A percentile compares a stretch with the other conserved stretches of the same genome.
Conservation (phyloP, 306 rosid species). For the Hippophae rhamnoides region DNA sequence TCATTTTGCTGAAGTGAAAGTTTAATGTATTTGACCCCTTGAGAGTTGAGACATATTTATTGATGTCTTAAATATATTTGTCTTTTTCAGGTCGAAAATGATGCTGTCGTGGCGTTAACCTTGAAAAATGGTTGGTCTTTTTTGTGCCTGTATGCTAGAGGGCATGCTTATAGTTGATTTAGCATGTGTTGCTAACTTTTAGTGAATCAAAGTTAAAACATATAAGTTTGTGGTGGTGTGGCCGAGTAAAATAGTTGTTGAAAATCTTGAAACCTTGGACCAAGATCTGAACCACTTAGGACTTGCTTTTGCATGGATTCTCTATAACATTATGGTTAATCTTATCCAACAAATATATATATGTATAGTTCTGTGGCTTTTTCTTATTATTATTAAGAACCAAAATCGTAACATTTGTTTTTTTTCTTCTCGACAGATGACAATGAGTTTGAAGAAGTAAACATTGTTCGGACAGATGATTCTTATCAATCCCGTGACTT, state of each 20-base stretch:
- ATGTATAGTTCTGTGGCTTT: too few species aligned
- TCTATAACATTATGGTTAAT: too few species aligned
- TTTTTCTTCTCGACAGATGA: slow-evolving; percentile 44
- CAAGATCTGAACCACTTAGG: too few species aligned
- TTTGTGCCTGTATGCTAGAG: background rate
- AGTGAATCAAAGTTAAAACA: too few species aligned
- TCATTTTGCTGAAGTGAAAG: background rate
- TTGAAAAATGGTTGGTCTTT: slow-evolving; percentile 56
- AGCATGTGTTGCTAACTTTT: too few species aligned
- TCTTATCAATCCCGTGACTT: slow-evolving; percentile 59
- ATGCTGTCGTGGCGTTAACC: slow-evolving; percentile 74
- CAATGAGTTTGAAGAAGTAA: slow-evolving; percentile 71
- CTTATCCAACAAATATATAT: too few species aligned
- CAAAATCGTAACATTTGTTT: background rate
- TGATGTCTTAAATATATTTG: background rate
- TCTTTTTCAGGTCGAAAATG: slow-evolving; percentile 71
- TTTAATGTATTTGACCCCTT: background rate
- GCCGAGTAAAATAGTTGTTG: too few species aligned
- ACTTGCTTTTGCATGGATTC: too few species aligned
- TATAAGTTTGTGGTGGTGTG: too few species aligned
- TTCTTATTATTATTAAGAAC: too few species aligned
- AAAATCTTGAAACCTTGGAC: too few species aligned
- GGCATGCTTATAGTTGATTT: too few species aligned
- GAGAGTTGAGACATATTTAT: background rate
- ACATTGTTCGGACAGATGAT: slow-evolving; percentile 55